Evolutionary conservation across 2,329 filamentous ascomycete genomes (phyloP).

Genomic region (Amylocarpus encephaloides): DNA sequence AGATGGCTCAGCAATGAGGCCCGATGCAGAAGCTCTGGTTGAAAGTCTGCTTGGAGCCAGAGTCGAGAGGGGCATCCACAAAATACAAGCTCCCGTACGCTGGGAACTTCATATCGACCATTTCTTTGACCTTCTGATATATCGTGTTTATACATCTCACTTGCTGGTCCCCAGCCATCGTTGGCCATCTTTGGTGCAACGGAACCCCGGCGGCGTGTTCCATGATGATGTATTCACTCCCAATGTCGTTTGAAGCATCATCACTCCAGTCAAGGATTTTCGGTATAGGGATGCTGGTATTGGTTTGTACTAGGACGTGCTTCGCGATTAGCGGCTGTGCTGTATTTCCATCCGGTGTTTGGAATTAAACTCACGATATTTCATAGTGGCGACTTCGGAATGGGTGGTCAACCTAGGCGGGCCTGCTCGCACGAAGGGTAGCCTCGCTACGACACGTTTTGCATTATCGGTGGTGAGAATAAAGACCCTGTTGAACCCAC

Average conservation of each 20-base stretch:
- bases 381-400: constrained; percentile 41
- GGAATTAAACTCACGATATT: constrained; percentile 34
- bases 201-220: constrained; percentile 32
- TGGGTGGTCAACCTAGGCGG: constrained; percentile 33
- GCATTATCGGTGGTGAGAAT: constrained; percentile 36
- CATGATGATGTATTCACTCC: constrained; percentile 37
- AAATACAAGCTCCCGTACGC: constrained; percentile 34
- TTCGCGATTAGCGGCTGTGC: too few relatives aligned
- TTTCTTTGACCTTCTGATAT: constrained; percentile 10
- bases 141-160: constrained; percentile 21
- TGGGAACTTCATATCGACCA: constrained; percentile 28
- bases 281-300: constrained; percentile 37
- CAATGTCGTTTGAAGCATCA: constrained; percentile 29
- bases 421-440: constrained; percentile 36
- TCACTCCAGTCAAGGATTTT: constrained; percentile 38
- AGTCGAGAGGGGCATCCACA: constrained; percentile 8
- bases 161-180: constrained; percentile 28
- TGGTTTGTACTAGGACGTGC: constrained; percentile 21
- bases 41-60: constrained; percentile 7
- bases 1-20: constrained; percentile 25
- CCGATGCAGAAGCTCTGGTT: constrained; percentile 28
- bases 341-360: too few relatives aligned
- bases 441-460: constrained; percentile 34
- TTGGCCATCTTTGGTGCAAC: constrained; percentile 31
- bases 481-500: constrained; percentile 39